These are phyloP conservation scores for Fonsecaea monophora DNA, from an alignment of 2,329 filamentous ascomycete species.

Conservation along the genomic window DNA sequence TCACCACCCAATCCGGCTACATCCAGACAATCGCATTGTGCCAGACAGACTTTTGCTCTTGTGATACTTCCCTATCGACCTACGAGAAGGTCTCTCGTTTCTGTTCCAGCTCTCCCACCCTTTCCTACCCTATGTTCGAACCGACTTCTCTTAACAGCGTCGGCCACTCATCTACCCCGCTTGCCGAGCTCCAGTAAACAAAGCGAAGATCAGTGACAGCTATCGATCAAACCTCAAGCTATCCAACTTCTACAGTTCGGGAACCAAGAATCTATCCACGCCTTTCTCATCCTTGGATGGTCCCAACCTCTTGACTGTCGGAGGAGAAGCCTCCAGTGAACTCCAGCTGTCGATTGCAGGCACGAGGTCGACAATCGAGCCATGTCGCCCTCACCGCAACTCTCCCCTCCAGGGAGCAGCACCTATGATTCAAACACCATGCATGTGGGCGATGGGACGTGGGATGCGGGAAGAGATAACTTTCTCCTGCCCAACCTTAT, in stretches of 20 bases:
- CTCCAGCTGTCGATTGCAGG: slow-evolving; percentile 11
- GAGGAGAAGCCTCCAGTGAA: slow-evolving; percentile 36
- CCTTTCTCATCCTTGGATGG: slow-evolving; percentile 29
- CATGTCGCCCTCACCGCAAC: slow-evolving; percentile 50
- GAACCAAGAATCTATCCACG: not conserved
- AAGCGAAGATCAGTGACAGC: slow-evolving; percentile 8
- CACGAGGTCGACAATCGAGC: slow-evolving; percentile 6
- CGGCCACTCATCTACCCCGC: slow-evolving; percentile 15
- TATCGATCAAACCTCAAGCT: not conserved
- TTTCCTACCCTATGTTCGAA: not conserved
- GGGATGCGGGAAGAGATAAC: slow-evolving; percentile 66
- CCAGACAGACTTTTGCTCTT: not conserved
- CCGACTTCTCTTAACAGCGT: not conserved
- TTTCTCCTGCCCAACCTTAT: slow-evolving; percentile 70
- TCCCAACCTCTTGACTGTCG: slow-evolving; percentile 24
- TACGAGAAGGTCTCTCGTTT: not conserved
- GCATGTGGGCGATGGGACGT: slow-evolving; percentile 71
- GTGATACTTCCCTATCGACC: slow-evolving; percentile 1
- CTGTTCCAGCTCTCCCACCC: not conserved
- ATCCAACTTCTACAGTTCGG: not conserved
- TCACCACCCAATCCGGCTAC: not conserved
- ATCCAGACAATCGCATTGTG: slow-evolving; percentile 5
- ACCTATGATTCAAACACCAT: slow-evolving; percentile 67
- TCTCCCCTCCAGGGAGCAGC: slow-evolving; percentile 66
- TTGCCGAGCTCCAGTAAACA: slow-evolving; percentile 25